Evolutionary conservation across 2,329 filamentous ascomycete genomes (phyloP), one percentile per base, ranked within the genome.

Genomic region (Penicillium sp.): DNA sequence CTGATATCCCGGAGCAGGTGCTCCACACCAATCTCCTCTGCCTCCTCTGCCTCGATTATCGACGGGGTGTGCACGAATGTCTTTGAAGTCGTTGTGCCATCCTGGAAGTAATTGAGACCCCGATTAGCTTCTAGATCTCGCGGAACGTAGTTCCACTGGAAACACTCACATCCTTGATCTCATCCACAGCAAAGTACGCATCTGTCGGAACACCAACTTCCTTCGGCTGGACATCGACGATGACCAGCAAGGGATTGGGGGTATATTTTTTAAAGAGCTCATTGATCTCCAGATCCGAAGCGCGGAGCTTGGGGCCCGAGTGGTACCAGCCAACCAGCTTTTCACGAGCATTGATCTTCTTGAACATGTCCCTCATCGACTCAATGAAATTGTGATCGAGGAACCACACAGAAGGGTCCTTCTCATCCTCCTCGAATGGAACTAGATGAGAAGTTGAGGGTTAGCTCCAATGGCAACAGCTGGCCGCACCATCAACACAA

Each of bases 271-370:
- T 99, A 85, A 99, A 97, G 53, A 99, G 85, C 78, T 99, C 94
- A 78, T 99, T 99, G 87, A 99, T 96, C 79, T 97, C 90, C 62
- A 99, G 80, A 80, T 99, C 94, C 39, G 94, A 97, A 49, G 92
- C 93, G 70, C 94, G 87, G 68, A 99, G 82, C 82, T 97, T 99
- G 32, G 94, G 94, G 34, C 94, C 94, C 17, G 94, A 96, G 78
- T 99, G 94, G 76, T 99, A 99, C 94, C 94, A 99, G 69, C 94
- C 94, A 82, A 99, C 95, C 73, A 99, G 84, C 85, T 97, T 97
- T 80, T 99, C 94, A 59, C 90, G 83, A 55, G 94, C 94, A 79
- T 99, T 99, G 82, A 99, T 92, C 80, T 97, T 97, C 82, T 99
- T 99, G 84, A 99, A 99, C 94, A 99, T 99, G 76, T 97, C 94